Base-by-base conservation (phyloP, 805 yeast species). In the Kuraishia piskuri region DNA sequence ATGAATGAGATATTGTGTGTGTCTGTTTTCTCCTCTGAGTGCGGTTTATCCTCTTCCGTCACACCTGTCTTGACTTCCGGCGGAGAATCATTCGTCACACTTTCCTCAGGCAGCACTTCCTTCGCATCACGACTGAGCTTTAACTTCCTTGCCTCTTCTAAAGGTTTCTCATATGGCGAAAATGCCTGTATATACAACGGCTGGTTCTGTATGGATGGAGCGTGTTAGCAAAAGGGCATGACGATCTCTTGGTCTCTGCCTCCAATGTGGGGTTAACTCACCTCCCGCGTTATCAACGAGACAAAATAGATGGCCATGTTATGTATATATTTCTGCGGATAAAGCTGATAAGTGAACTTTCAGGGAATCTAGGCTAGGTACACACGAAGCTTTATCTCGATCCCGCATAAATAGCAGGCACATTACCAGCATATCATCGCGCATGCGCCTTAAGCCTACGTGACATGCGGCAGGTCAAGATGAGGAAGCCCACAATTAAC, bases 111-210 rank as follows among this genome's bases (percentile, higher is more conserved):
- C 48, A 46, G 20, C 36, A 19, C 40, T 31, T 8, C 17, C 40
- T 31, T 31, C 17, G 40, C 17, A 12, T 14, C 17, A 3, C n/a
- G 14, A 10, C 4, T 12, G 23, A 12, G 23, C 12, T 48, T 25
- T 36, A 22, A 20, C 17, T 48, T 23, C 52, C 20, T 46, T 3
- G 46, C 36, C 6, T 51, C 22, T n/a, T 48, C 44, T 17, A 58
- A 54, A 20, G 57, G 58, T 9, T 59, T 59, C 50, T 61, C 65
- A 14, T 59, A 56, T 10, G 68, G 68, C 21, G 74, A 70, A 53
- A 83, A 76, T 46, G 79, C 69, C 61, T 82, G 86, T 46, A 82
- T 79, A 62, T 83, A 84, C 22, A 83, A 62, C 12, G 88, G 89
- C 46, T 70, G 74, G 61, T 81, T 73, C 77, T 72, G 54, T 8